These are phyloP conservation scores for Penicillium sp. DNA, from an alignment of 2,329 filamentous ascomycete genomes.

Conservation along the genomic window DNA sequence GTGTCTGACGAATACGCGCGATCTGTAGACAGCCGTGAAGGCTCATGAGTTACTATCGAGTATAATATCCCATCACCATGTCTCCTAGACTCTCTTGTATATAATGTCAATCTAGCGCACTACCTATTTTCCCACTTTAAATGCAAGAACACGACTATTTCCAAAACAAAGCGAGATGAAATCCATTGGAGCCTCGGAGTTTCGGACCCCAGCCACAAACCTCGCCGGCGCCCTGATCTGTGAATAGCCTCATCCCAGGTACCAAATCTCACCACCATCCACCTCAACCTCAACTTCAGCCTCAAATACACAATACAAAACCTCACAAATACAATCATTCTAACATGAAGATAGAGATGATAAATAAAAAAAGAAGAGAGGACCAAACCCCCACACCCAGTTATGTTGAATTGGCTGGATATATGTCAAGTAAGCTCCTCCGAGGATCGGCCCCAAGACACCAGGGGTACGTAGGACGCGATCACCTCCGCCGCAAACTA, in stretches of 20 bases:
- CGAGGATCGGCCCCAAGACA: neutral
- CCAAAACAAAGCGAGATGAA: too few relatives aligned
- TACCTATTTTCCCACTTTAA: too few relatives aligned
- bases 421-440: neutral
- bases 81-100: neutral
- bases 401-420: neutral
- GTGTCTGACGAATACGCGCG: conserved; percentile 24
- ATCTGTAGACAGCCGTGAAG: conserved; percentile 25
- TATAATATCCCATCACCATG: neutral
- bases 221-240: too few relatives aligned
- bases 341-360: too few relatives aligned
- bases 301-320: neutral
- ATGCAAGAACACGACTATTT: too few relatives aligned
- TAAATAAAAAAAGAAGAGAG: too few relatives aligned
- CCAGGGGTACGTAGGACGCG: neutral
- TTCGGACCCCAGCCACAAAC: too few relatives aligned
- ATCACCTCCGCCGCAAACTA: neutral
- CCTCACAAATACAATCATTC: neutral
- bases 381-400: neutral
- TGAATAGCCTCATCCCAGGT: too few relatives aligned
- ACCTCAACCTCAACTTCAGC: too few relatives aligned
- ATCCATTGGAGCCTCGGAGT: too few relatives aligned
- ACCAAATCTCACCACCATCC: too few relatives aligned
- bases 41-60: conserved; percentile 8
- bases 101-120: conserved; percentile 6